These are phyloP conservation scores for Pyronema domesticum DNA, from an alignment of 495 filamentous ascomycete genomes.

Conservation along the genomic window DNA sequence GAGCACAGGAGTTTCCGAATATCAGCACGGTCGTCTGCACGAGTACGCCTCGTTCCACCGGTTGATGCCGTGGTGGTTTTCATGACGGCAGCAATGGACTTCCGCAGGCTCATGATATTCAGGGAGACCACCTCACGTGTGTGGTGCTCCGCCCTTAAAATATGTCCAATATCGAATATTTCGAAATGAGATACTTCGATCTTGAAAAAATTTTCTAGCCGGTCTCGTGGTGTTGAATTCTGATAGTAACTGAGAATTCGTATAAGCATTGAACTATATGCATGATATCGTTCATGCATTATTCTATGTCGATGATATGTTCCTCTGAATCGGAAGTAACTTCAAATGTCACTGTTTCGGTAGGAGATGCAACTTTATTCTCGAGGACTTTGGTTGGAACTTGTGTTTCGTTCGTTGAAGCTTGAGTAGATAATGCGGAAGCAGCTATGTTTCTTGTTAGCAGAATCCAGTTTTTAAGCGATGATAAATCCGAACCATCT, in stretches of 20 bases:
- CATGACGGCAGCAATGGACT: too few relatives aligned
- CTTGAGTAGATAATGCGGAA: neutral
- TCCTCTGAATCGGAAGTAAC: neutral
- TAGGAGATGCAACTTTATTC: neutral
- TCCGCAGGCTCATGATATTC: too few relatives aligned
- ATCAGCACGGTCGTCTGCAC: too few relatives aligned
- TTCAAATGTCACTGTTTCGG: neutral
- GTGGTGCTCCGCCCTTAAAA: neutral
- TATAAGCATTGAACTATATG: conserved; percentile 13
- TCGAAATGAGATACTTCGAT: conserved; percentile 26
- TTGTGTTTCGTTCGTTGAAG: neutral
- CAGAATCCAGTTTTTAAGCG: neutral
- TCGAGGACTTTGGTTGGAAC: neutral
- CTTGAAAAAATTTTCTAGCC: conserved; percentile 16
- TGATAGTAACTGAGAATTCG: conserved; percentile 9
- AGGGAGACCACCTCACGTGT: too few relatives aligned
- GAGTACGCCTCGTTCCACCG: too few relatives aligned
- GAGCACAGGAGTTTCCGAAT: too few relatives aligned
- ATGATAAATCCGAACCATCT: neutral
- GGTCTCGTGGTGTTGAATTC: conserved; percentile 24
- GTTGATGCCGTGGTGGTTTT: too few relatives aligned
- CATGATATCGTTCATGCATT: conserved; percentile 3
- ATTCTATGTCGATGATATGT: conserved; percentile 9
- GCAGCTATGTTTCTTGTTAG: neutral
- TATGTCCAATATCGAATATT: conserved; percentile 23